Conservation (phyloP, 1,284 basidiomycete genomes). For the Lentinus polychrous region DNA sequence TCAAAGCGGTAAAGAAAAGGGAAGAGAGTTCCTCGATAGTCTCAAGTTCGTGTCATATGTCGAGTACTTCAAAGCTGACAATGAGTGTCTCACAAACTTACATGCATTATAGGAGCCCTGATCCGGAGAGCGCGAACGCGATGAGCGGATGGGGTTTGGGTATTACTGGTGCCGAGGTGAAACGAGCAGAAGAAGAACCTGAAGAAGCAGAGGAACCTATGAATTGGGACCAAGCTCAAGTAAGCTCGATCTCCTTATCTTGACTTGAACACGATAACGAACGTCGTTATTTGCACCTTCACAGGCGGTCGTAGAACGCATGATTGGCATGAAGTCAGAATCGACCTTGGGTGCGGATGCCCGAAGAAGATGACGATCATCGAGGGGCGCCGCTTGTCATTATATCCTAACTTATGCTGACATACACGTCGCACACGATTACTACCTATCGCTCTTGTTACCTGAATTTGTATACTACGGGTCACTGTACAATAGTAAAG, state of each 20-base stretch:
- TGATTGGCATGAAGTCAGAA: constrained; percentile 48
- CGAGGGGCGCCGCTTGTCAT: too few relatives aligned
- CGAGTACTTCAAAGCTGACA: background rate
- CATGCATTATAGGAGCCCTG: constrained; percentile 37
- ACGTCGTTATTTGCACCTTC: constrained; percentile 1
- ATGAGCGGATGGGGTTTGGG: constrained; percentile 65
- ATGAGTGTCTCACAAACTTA: background rate
- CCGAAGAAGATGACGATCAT: background rate
- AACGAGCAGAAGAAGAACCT: constrained; percentile 21
- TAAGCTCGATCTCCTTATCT: constrained; percentile 20
- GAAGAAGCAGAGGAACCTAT: constrained; percentile 29
- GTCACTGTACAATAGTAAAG: too few relatives aligned
- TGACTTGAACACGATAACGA: too few relatives aligned
- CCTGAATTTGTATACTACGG: too few relatives aligned
- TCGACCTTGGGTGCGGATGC: background rate
- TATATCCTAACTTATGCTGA: too few relatives aligned
- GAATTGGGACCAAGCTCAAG: constrained; percentile 66
- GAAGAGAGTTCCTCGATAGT: constrained; percentile 52
- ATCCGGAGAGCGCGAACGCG: constrained; percentile 32
- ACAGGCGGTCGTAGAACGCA: constrained; percentile 53
- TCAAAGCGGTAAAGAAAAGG: constrained; percentile 38
- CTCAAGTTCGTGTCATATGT: constrained; percentile 31
- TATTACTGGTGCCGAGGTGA: constrained; percentile 40
- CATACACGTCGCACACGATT: too few relatives aligned
- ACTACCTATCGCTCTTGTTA: too few relatives aligned